Base-by-base conservation (phyloP, 495 filamentous ascomycete species). In the Podospora pseudopauciseta region DNA sequence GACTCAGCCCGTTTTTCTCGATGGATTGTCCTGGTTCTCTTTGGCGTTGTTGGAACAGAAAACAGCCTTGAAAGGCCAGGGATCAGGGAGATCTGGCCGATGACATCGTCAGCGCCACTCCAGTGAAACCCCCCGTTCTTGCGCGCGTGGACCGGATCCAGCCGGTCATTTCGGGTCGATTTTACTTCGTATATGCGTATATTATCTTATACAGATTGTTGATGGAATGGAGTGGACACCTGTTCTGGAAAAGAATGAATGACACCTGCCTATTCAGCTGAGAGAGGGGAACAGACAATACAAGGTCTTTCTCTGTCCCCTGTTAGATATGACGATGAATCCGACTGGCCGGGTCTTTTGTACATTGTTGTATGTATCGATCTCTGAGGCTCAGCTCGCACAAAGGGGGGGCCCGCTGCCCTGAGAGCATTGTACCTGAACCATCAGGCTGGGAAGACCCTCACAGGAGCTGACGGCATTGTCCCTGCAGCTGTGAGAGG, bases 41-140 rank as follows among this genome's bases (percentile, higher is more conserved):
- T 5, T 63, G 19, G 49, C 49, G 16, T 44, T 63, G 20, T 32
- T 32, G 30, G 23, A 18, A 27, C 16, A 61, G 23, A 32, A 61
- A 26, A 32, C 5, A 20, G 18, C 56, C 19, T 20, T 15, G 56
- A 58, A 58, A 20, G 56, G 39, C 39, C 23, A 32, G 27, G 59
- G 59, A 32, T 63, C 32, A 28, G 27, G 32, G 61, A 63, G n/a
- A 63, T 63, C 61, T 28, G 28, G 28, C 59, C 16, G 61, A 63
- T 63, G 61, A 63, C 61, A 63, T 63, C 61, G 61, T 63, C 32
- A 32, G n/a, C 61, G 61, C 61, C 61, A 63, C 61, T 13, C 34
- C 28, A 32, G 49, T 63, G 61, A 32, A 39, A 63, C 61, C 61
- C 61, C 61, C 30, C 13, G 20, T 63, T 32, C 30, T 32, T 32